A percentile compares a stretch with the other conserved stretches of the same genome.
Evolutionary conservation across 192 early-diverging fungal genomes (phyloP).

Genomic region (Diversispora epigaea): DNA sequence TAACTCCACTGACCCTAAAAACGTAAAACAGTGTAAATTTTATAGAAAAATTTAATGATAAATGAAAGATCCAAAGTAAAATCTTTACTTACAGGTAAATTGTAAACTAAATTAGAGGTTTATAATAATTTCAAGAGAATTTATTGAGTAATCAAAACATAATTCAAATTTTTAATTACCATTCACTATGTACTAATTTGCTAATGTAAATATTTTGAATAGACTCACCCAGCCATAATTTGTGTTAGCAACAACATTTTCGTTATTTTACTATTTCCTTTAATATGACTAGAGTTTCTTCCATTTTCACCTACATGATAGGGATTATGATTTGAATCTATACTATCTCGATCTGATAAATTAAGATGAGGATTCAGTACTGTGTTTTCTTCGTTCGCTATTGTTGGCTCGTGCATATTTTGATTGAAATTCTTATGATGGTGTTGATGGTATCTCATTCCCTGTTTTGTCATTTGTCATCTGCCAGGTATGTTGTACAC

Average conservation of each 20-base stretch:
- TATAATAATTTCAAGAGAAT: neutral
- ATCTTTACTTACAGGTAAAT: conserved; percentile 62
- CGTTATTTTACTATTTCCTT: conserved; percentile 39
- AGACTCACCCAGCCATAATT: conserved; percentile 18
- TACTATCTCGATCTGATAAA: no score
- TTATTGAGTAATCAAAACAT: neutral
- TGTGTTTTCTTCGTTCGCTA: no score
- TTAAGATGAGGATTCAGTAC: no score
- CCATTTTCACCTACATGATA: no score
- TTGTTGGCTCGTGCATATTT: no score
- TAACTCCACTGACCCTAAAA: conserved; percentile 72
- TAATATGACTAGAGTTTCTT: no score
- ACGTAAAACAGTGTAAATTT: neutral
- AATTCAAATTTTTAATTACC: neutral
- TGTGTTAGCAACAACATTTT: conserved; percentile 55
- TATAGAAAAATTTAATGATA: neutral
- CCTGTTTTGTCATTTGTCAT: no score
- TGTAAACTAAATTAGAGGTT: conserved; percentile 44
- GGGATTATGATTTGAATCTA: no score
- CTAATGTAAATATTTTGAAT: neutral
- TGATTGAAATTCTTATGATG: no score
- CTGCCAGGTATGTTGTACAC: no score
- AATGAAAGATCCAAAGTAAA: neutral
- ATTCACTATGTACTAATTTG: neutral
- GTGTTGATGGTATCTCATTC: no score